Evolutionary conservation across 805 yeast genomes (phyloP).

Genomic region (Candida nitratophila): DNA sequence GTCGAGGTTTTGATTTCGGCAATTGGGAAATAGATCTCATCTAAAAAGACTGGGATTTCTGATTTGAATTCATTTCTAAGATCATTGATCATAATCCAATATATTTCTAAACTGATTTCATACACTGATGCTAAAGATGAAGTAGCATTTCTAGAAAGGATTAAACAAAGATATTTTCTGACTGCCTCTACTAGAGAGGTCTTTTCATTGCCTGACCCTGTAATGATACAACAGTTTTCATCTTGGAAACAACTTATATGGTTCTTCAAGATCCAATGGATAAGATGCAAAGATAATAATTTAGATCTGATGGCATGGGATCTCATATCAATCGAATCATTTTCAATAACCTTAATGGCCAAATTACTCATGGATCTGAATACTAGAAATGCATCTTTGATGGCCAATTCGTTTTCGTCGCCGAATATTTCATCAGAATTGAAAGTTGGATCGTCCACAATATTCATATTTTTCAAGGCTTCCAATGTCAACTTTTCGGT

Average conservation of each 20-base stretch:
- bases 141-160: constrained; percentile 87
- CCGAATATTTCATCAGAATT: constrained; percentile 36
- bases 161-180: constrained; percentile 74
- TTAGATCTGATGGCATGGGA: constrained; percentile 92
- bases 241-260: constrained; percentile 77
- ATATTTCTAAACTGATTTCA: constrained; percentile 85
- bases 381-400: constrained; percentile 87
- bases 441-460: constrained; percentile 48
- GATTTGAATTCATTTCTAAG: constrained; percentile 82
- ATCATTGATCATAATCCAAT: constrained; percentile 81
- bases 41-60: constrained; percentile 90
- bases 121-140: constrained; percentile 87
- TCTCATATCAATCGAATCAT: constrained; percentile 72
- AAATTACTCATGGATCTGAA: constrained; percentile 94
- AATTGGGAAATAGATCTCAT: constrained; percentile 90
- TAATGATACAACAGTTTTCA: constrained; percentile 44
- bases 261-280: constrained; percentile 78
- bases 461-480: constrained; percentile 49
- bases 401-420: constrained; percentile 58
- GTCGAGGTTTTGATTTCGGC: constrained; percentile 89
- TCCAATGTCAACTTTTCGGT: constrained; percentile 40
- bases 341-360: constrained; percentile 77
- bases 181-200: constrained; percentile 70
- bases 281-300: constrained; percentile 76
- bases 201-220: constrained; percentile 42